Conservation (phyloP, 1,139 yeast genomes). For the Protomyces pachydermus region DNA sequence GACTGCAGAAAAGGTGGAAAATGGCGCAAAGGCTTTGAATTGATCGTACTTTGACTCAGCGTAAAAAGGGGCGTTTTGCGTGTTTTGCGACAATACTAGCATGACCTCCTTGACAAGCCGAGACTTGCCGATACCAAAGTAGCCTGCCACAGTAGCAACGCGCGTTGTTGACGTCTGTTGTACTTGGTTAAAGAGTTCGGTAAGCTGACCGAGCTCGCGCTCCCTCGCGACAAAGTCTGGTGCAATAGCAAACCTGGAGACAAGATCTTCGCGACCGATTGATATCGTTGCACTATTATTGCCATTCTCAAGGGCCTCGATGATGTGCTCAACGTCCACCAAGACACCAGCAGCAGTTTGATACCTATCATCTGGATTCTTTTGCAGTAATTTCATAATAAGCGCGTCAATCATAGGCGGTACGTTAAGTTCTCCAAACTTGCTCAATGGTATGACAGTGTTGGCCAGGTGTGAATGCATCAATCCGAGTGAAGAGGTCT, state of each 20-base stretch:
- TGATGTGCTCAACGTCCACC: slow-evolving; percentile 20
- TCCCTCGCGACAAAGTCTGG: slow-evolving; percentile 19
- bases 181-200: neutral
- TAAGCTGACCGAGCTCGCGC: slow-evolving; percentile 1
- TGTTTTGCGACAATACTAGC: neutral
- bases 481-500: slow-evolving; percentile 7
- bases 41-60: slow-evolving; percentile 23
- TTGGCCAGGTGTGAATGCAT: slow-evolving; percentile 22
- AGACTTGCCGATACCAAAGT: slow-evolving; percentile 26
- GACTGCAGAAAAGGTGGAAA: slow-evolving; percentile 3
- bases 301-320: slow-evolving; percentile 1
- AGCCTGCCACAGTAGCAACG: slow-evolving; percentile 21
- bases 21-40: slow-evolving; percentile 22
- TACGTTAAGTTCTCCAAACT: neutral
- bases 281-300: neutral
- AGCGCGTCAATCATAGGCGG: slow-evolving; percentile 7
- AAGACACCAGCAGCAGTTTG: slow-evolving; percentile 13
- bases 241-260: slow-evolving; percentile 10
- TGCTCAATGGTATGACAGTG: neutral
- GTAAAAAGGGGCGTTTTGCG: slow-evolving; percentile 1
- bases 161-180: slow-evolving; percentile 1
- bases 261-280: slow-evolving; percentile 21
- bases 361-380: slow-evolving; percentile 24
- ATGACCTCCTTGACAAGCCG: slow-evolving; percentile 16
- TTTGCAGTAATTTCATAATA: slow-evolving; percentile 10